Evolutionary conservation across 257 asterid species (phyloP).

Genomic region (Solanum raphanifolium): DNA sequence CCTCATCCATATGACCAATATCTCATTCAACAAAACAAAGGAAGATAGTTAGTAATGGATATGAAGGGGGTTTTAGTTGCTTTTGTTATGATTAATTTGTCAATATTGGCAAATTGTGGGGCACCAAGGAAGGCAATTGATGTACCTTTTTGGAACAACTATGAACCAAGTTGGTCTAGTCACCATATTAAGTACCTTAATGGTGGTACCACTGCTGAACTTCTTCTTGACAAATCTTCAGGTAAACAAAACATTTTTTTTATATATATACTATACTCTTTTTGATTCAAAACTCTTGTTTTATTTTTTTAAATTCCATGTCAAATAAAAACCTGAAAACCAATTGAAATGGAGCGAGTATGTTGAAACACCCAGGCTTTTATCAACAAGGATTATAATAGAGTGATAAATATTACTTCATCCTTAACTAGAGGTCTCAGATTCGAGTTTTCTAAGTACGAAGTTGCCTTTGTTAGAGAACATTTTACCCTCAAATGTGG

Average conservation of each 20-base stretch:
- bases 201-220: constrained; percentile 15
- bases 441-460: too few relatives aligned
- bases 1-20: neutral
- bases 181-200: constrained; percentile 27
- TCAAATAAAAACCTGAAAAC: too few relatives aligned
- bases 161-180: constrained; percentile 22
- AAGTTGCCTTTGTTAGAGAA: too few relatives aligned
- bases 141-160: constrained; percentile 21
- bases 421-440: too few relatives aligned
- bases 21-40: neutral
- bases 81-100: constrained; percentile 2
- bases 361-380: neutral
- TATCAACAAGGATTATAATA: too few relatives aligned
- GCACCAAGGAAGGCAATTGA: constrained; percentile 17
- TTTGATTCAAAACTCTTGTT: too few relatives aligned
- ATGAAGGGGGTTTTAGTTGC: neutral
- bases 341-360: neutral
- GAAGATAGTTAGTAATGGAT: neutral
- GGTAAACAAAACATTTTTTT: neutral
- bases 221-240: constrained; percentile 18
- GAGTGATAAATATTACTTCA: too few relatives aligned
- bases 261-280: neutral
- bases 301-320: too few relatives aligned
- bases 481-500: too few relatives aligned
- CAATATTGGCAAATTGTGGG: neutral